Base-by-base conservation (phyloP, 106 monocot species). In the Alisma plantagoaquatica region DNA sequence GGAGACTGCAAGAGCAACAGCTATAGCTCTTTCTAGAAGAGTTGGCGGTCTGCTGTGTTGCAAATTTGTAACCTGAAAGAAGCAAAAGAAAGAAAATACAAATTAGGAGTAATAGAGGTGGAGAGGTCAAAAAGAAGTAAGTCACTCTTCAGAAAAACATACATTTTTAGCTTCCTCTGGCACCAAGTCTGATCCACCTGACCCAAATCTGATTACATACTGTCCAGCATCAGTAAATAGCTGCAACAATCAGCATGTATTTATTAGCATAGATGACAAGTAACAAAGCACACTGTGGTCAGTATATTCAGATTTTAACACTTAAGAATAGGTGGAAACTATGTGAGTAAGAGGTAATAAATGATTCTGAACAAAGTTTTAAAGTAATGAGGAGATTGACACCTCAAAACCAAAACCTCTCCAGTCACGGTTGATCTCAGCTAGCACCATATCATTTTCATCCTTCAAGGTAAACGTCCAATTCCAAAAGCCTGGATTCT, bases 151-250 rank as follows among this genome's bases (percentile, higher is more conserved):
- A n/a, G 35, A 10, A 12, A 25, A 28, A 33, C 54, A 14, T 58
- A 38, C 70, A 46, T 62, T 48, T 38, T 17, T 32, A 33, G 42
- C 32, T 29, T 22, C 59, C 30, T 27, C 49, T 59, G 32, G 23
- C n/a, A 44, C 35, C 17, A 49, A 33, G 33, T 24, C 30, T 66
- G 71, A 44, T 49, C 49, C 64, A 33, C 59, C 32, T 65, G 56
- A 45, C 8, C 89, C 96, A 72, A 98, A 98, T 62, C 89, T 72
- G 58, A 98, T 98, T 17, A 79, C 96, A 76, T 98, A 98, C 62
- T 85, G 89, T 28, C 96, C 96, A 45, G 96, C 96, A 74, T 98
- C 96, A 22, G 96, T 98, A 56, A 98, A 98, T 27, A 98, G 89
- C 96, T 98, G 84, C n/a, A n/a, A n/a, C n/a, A n/a, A n/a, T n/a